Base-by-base conservation (phyloP, 257 asterid species). In the Petunia axillaris region DNA sequence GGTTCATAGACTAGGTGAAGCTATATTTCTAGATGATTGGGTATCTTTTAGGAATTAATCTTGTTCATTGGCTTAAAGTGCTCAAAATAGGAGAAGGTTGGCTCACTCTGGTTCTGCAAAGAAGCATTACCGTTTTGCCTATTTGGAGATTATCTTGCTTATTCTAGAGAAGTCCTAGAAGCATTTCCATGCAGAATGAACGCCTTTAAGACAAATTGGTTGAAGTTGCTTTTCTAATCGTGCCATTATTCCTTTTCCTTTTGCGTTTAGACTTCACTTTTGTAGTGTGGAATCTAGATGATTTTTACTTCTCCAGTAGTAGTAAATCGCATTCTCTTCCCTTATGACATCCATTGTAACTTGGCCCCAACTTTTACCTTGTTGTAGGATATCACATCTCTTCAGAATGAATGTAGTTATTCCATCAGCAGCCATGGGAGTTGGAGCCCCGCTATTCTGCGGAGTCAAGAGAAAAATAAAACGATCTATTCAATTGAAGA, bases 361-460 rank as follows among this genome's bases (percentile, higher is more conserved):
- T 11, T 73, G 46, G 63, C 63, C 60, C 46, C 46, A 36, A 50
- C 43, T 50, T 73, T 50, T 73, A 48, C 36, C 36, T 73, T 73
- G 46, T 73, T 36, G 63, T 50, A 73, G 78, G 63, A 36, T 4
- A 1, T 52, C 63, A 39, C 57, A 40, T 8, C 48, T 54, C 75
- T 16, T 79, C 82, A 92, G 97, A 97, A 86, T 44, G 84, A 76
- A 1, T 76, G 88, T 86, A 58, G 83, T 80, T 80, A 85, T 83
- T 84, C 97, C 52, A 48, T 77, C 75, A 89, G 97, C 89, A 90
- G 97, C 80, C 88, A 79, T n/a, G 97, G 92, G 64, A 92, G 98
- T 85, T 92, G 92, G 89, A 91, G 88, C 74, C 90, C 89, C 0
- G 90, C 86, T 64, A 41, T 78, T 55, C 75, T 80, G 58, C 76